A percentile compares a stretch with the other conserved stretches of the same genome.
Evolutionary conservation across 2,329 filamentous ascomycete species (phyloP).

Genomic region (Sclerotinia subarctica): DNA sequence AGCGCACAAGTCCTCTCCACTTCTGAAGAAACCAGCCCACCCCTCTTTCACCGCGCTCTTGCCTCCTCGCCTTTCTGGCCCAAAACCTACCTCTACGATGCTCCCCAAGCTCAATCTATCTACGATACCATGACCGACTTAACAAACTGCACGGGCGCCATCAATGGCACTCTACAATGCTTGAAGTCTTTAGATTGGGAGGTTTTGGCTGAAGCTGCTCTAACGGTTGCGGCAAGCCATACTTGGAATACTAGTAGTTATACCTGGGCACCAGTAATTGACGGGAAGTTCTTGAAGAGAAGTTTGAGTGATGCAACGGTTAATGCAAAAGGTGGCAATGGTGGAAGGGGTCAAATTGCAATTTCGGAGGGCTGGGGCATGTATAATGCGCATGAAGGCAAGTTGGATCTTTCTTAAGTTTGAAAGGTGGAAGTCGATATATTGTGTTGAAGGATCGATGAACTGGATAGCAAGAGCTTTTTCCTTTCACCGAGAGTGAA

Average conservation of each 20-base stretch:
- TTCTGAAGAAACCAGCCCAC: constrained; percentile 41
- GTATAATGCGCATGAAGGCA: constrained; percentile 58
- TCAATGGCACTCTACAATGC: constrained; percentile 48
- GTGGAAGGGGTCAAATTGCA: constrained; percentile 41
- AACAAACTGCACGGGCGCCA: constrained; percentile 43
- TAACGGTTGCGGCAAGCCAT: constrained; percentile 48
- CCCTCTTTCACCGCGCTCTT: constrained; percentile 50
- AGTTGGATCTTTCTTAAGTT: background rate
- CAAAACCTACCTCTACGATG: constrained; percentile 51
- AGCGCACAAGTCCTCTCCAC: constrained; percentile 50
- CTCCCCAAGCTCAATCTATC: constrained; percentile 44
- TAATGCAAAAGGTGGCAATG: background rate
- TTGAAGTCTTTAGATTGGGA: constrained; percentile 54
- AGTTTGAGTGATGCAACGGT: constrained; percentile 46
- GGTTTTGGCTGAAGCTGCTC: constrained; percentile 49
- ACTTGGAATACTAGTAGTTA: constrained; percentile 55
- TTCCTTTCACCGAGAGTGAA: fast-evolving
- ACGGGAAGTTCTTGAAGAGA: constrained; percentile 50
- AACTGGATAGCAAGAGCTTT: background rate
- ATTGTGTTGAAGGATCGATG: background rate
- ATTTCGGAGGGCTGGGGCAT: constrained; percentile 49
- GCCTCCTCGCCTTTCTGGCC: constrained; percentile 53
- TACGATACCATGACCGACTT: constrained; percentile 47
- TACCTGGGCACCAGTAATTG: constrained; percentile 60
- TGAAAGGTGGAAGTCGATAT: background rate